Evolutionary conservation across 2,329 filamentous ascomycete genomes (phyloP), one percentile per base, ranked within the genome.

Genomic region (Verticillium nonalfalfae): DNA sequence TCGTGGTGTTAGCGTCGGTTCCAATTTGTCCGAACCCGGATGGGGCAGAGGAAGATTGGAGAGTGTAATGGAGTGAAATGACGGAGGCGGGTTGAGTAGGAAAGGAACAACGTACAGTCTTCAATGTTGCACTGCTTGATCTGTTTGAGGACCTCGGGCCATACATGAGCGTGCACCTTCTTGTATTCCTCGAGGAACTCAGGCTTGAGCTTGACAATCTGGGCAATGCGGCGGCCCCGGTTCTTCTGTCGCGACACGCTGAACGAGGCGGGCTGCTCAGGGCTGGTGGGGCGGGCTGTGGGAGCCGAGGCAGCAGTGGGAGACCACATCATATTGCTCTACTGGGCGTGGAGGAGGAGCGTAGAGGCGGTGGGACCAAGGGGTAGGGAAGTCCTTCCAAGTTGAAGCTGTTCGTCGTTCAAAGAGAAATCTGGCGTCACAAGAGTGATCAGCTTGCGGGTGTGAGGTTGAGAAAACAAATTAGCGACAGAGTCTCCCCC

Each of bases 131-230:
- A 90, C 50, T 87, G 84, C 71, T 87, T 86, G 69, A 94, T 93
- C 75, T 92, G 88, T 72, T 85, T 81, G 38, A 91, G 75, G 1
- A 95, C 90, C 67, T 90, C 88, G 6, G 90, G 90, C 90, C 90
- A 94, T 0, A 92, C 89, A 4, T 81, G 81, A 7, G 85, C 86
- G 70, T 93, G 90, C 64, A 85, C 87, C 68, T 87, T 81, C 72
- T 91, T 93, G 77, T 93, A 94, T 66, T 86, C 83, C 26, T 83
- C 81, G 14, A 89, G 76, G 64, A 78, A 83, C 65, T 89, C 85
- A 13, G 85, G 85, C 74, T 87, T 90, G 61, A 94, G 81, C 70
- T 85, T 87, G 60, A 93, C 81, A 66, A 91, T 88, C 74, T 93
- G 90, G 45, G 83, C 89, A 67, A 92, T 82, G 63, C 89, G 84